Evolutionary conservation across 2,329 filamentous ascomycete genomes (phyloP), one percentile per base, ranked within the genome.

Genomic region (Raffaelea ambrosiae): DNA sequence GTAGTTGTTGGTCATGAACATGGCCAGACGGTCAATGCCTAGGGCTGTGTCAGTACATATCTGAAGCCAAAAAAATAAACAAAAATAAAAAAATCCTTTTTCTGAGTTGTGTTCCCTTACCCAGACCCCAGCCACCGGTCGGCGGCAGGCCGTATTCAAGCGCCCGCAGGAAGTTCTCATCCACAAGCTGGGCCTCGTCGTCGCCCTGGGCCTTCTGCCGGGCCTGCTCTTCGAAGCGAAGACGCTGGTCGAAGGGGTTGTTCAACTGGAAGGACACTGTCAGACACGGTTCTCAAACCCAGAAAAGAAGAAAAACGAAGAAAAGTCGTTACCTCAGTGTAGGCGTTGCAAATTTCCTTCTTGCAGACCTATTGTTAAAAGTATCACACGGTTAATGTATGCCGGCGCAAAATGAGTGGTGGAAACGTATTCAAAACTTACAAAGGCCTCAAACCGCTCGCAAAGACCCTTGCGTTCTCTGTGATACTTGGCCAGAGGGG

Each of bases 301-400:
- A 36, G 16, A 22, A n/a, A 3, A 23, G 4, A 14, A 22, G 16
- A 20, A 9, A 4, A 18, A 13, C 13, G 20, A 33, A n/a, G n/a
- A n/a, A n/a, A n/a, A n/a, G n/a, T n/a, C n/a, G n/a, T n/a, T n/a
- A n/a, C n/a, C n/a, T 98, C 93, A 36, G 91, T 97, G 71, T 96
- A 94, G 23, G 90, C 90, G 63, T 98, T 97, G 61, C 84, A 85
- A 57, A 97, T 96, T 66, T 97, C 91, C 79, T 93, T 94, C 77
- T 89, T 94, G 75, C 85, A 89, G 41, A 96, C 93, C 50, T 52
- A 13, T 46, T 40, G 47, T n/a, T 11, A 10, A 9, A 19, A 38
- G 16, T 19, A 38, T 14, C 35, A 38, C 14, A 38, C 13, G n/a
- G n/a, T n/a, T n/a, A n/a, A n/a, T n/a, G n/a, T n/a, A n/a, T n/a